phyloP scores from a whole-genome alignment of 2,329 filamentous ascomycete genomes.

The Aspergillus felis region DNA sequence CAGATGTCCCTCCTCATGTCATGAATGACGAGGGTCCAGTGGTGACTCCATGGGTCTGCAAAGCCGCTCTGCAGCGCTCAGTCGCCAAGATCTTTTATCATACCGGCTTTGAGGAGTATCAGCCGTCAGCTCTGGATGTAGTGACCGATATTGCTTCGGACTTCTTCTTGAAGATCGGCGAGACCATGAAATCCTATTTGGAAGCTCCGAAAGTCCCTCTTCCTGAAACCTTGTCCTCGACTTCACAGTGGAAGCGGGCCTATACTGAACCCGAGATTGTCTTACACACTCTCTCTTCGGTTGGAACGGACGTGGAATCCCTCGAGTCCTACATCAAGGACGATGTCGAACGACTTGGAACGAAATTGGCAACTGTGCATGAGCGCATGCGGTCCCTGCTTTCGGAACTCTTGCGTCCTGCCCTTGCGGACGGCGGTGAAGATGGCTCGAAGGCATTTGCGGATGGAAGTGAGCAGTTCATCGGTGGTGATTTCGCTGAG shows the following conservation, averaged over 20 bases:
- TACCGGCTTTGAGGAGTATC: slow-evolving; percentile 93
- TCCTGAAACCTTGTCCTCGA: slow-evolving; percentile 33
- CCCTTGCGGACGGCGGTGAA: slow-evolving; percentile 71
- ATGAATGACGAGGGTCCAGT: slow-evolving; percentile 83
- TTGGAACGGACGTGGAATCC: slow-evolving; percentile 74
- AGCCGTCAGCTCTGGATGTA: slow-evolving; percentile 87
- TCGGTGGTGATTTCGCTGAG: slow-evolving; percentile 94
- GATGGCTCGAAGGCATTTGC: slow-evolving; percentile 91
- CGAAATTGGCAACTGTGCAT: slow-evolving; percentile 77
- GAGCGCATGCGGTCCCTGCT: slow-evolving; percentile 93
- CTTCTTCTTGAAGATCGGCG: slow-evolving; percentile 81
- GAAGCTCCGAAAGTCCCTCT: slow-evolving; percentile 73
- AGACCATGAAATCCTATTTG: slow-evolving; percentile 75
- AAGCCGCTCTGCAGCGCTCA: slow-evolving; percentile 80
- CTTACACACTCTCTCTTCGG: slow-evolving; percentile 78
- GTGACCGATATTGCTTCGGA: slow-evolving; percentile 85
- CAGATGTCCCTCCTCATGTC: slow-evolving; percentile 83
- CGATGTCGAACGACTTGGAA: slow-evolving; percentile 80
- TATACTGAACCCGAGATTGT: slow-evolving; percentile 83
- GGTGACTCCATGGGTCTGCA: slow-evolving; percentile 77
- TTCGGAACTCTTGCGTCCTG: slow-evolving; percentile 87
- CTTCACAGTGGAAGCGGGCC: slow-evolving; percentile 56
- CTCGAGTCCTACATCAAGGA: slow-evolving; percentile 87
- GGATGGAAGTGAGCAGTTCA: slow-evolving; percentile 94
- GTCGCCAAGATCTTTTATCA: slow-evolving; percentile 95